Evolutionary conservation across 2,329 filamentous ascomycete genomes (phyloP), one percentile per base, ranked within the genome.

Genomic region (Septoria linicola): DNA sequence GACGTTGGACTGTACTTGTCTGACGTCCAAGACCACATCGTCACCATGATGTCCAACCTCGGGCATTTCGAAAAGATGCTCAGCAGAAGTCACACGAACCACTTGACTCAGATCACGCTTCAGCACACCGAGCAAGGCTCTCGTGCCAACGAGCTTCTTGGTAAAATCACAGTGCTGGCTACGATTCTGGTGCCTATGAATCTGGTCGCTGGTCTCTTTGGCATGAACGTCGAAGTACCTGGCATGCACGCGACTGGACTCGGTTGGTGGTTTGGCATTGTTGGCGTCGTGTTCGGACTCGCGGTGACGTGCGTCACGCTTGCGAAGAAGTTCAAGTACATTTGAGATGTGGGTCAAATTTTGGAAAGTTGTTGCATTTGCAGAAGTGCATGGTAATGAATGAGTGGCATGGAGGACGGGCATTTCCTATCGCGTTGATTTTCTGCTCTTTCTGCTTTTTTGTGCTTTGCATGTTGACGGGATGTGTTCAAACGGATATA

Each of bases 11-110:
- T 99, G 64, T 99, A 99, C 68, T 81, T 99, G 30, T 89, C 89
- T 65, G 93, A 99, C 73, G 96, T 99, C 59, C 93, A 99, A 72
- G 93, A 99, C 73, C 93, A 99, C 80, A 92, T 99, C 46, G 89
- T 99, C 53, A 99, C 93, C 39, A 97, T 97, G 92, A 95, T 96
- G 81, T 93, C 88, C 61, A 99, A 95, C 71, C 73, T 99, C 63
- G 84, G 84, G 1, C 93, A 99, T 69, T 96, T 96, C 62, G 93
- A 99, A 70, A 97, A 97, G 78, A 96, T 99, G 80, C 80, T 99
- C 42, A 91, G 87, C 21, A 87, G 93, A 17, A 88, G 88, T 2
- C 93, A 99, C 75, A 89, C 87, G 76, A 99, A 97, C 70, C 97
- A 99, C 67, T 80, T 99, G 31, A 92, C 93, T 1, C 93, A 96